A percentile compares a stretch with the other conserved stretches of the same genome.
phyloP scores from a whole-genome alignment of 2,329 filamentous ascomycete species.

The Daldinia eschscholtzii region DNA sequence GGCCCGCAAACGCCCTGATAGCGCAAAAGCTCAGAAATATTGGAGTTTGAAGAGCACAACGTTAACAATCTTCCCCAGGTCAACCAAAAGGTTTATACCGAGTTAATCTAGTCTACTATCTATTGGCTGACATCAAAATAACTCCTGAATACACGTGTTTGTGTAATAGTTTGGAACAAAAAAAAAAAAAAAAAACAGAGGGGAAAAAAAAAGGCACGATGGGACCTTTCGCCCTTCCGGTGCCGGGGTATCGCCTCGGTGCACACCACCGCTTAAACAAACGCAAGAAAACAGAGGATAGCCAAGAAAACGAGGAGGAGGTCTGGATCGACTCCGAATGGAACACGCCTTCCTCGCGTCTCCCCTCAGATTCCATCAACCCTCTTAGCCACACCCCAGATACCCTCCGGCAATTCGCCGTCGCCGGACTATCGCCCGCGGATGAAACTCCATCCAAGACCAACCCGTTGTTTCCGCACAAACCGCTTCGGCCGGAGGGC shows the following conservation, averaged over 20 bases:
- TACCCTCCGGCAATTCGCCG: constrained; percentile 65
- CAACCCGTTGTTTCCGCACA: constrained; percentile 66
- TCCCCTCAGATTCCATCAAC: constrained; percentile 60
- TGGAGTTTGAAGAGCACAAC: neutral
- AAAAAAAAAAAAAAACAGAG: too few species aligned
- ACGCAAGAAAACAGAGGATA: constrained; percentile 48
- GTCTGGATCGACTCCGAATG: constrained; percentile 23
- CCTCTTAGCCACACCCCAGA: constrained; percentile 67
- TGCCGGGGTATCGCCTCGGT: constrained; percentile 49
- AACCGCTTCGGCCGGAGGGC: constrained; percentile 51
- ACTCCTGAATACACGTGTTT: constrained; percentile 1
- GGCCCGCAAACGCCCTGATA: constrained; percentile 26
- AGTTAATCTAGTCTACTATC: neutral
- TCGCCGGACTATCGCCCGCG: constrained; percentile 65
- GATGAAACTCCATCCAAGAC: constrained; percentile 58
- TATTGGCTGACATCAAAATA: too few species aligned
- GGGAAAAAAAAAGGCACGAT: constrained; percentile 23
- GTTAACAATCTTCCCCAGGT: neutral
- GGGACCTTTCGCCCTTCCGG: constrained; percentile 50
- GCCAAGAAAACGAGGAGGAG: constrained; percentile 10
- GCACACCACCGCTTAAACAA: constrained; percentile 49
- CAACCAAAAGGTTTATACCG: neutral
- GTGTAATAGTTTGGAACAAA: too few species aligned
- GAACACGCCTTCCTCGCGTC: constrained; percentile 37
- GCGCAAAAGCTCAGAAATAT: constrained; percentile 11